Evolutionary conservation across 169 alveolate genomes (phyloP).

Genomic region (Theileria parva): DNA sequence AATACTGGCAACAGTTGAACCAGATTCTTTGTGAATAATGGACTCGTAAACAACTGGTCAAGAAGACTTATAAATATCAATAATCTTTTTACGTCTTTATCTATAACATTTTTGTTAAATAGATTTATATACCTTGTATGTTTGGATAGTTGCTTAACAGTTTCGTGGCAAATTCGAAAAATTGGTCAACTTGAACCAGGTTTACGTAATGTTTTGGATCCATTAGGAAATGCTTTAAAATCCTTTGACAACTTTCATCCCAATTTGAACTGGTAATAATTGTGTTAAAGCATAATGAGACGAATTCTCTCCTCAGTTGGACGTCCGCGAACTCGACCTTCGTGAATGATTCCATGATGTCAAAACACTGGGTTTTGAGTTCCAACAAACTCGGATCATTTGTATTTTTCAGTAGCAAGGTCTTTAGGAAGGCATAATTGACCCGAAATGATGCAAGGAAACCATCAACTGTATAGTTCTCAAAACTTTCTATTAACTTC

Average conservation of each 20-base stretch:
- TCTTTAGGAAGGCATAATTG: neutral
- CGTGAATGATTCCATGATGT: conserved; percentile 13
- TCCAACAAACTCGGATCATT: neutral
- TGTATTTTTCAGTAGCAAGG: neutral
- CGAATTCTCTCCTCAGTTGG: conserved; percentile 7
- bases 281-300: conserved; percentile 20
- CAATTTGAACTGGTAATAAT: neutral
- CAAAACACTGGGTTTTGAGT: conserved; percentile 22
- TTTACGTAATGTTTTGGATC: conserved; percentile 21
- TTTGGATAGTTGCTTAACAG: conserved; percentile 17
- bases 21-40: conserved; percentile 19
- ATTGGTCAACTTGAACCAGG: conserved; percentile 20
- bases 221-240: neutral
- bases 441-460: conserved; percentile 7
- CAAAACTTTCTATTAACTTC: conserved; percentile 4
- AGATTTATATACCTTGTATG: neutral
- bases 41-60: conserved; percentile 18
- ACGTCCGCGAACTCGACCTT: conserved; percentile 12
- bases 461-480: conserved; percentile 15
- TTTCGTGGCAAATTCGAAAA: conserved; percentile 15
- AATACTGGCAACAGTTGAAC: conserved; percentile 31
- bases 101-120: neutral
- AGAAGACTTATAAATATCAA: conserved; percentile 7
- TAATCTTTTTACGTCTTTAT: conserved; percentile 10
- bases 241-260: conserved; percentile 11